Evolutionary conservation across 2,329 filamentous ascomycete genomes (phyloP).

Genomic region (Alternaria incomplexa): DNA sequence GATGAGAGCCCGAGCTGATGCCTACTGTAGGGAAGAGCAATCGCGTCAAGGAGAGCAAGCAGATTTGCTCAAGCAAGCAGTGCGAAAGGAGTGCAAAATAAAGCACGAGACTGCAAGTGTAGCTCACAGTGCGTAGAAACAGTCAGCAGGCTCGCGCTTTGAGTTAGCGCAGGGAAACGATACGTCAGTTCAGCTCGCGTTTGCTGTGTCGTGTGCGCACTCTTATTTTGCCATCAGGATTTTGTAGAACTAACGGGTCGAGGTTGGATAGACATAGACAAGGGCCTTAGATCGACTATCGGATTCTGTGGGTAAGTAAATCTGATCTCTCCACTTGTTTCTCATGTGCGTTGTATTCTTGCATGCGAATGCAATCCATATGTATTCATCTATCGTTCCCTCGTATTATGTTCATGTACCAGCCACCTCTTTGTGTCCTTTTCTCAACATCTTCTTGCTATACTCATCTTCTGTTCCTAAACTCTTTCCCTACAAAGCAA

Average conservation of each 20-base stretch:
- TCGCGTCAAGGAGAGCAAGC: neutral
- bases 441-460: neutral
- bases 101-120: neutral
- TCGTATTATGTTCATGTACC: neutral
- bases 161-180: neutral
- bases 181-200: neutral
- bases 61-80: neutral
- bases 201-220: neutral
- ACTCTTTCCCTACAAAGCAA: slow-evolving; percentile 23
- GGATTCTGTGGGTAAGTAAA: neutral
- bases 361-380: neutral
- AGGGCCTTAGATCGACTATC: neutral
- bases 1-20: neutral
- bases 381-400: neutral
- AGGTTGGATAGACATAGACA: neutral
- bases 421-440: neutral
- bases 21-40: neutral
- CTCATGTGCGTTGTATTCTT: neutral
- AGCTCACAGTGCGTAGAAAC: neutral
- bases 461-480: neutral
- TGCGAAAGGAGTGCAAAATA: neutral
- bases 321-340: neutral
- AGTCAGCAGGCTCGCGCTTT: neutral
- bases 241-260: neutral
- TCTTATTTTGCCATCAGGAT: neutral